phyloP scores from a whole-genome alignment of 2,329 filamentous ascomycete genomes.

The Bipolaris zeicola region DNA sequence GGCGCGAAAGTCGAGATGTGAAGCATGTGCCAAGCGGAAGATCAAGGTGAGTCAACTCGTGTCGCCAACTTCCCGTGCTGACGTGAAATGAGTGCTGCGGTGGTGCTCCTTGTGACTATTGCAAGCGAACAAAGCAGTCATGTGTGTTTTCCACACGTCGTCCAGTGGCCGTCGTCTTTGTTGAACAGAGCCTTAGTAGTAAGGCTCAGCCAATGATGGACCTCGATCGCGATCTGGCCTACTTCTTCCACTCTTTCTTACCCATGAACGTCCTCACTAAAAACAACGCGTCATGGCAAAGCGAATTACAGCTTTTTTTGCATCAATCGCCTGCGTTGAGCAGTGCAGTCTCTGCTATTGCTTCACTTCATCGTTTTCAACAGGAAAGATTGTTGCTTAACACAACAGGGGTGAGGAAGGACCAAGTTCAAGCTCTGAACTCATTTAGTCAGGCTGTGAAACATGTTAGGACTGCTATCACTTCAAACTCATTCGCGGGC shows the following conservation, averaged over 20 bases:
- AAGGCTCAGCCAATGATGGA: background rate
- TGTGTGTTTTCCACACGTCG: conserved; percentile 13
- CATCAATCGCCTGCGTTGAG: conserved; percentile 20
- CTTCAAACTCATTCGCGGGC: background rate
- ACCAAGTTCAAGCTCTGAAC: background rate
- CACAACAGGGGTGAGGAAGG: background rate
- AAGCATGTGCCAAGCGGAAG: conserved; percentile 32
- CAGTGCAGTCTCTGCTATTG: background rate
- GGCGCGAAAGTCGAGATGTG: conserved; percentile 33
- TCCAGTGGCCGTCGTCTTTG: conserved; percentile 20
- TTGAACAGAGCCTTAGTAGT: conserved; percentile 8
- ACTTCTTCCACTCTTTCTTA: conserved; percentile 33
- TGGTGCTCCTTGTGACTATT: conserved; percentile 29
- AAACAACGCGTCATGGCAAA: conserved; percentile 8
- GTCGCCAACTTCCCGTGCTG: background rate
- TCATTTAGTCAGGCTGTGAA: background rate
- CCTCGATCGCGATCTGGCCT: conserved; percentile 18
- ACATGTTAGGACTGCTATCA: background rate
- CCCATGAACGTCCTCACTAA: conserved; percentile 27
- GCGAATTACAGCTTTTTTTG: conserved; percentile 18
- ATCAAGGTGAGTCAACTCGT: conserved; percentile 25
- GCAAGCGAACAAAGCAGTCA: conserved; percentile 20
- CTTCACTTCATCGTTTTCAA: background rate
- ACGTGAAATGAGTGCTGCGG: conserved; percentile 27
- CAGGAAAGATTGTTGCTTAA: background rate